Evolutionary conservation across 2,329 filamentous ascomycete genomes (phyloP).

Genomic region (Fusarium mundagurra): DNA sequence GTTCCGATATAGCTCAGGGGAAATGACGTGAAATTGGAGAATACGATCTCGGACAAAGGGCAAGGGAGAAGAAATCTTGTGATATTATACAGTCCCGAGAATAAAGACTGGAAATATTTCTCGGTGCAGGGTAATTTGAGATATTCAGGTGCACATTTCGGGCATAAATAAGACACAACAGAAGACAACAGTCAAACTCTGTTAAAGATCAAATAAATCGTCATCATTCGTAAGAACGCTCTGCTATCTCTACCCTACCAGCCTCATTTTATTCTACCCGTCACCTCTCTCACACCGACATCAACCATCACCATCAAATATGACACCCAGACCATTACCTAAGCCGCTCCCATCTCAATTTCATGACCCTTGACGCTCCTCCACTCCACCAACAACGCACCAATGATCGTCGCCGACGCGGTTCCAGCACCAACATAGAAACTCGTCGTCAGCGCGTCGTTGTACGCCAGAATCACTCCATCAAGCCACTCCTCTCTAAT

Average conservation of each 20-base stretch:
- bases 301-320: not conserved
- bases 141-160: not conserved
- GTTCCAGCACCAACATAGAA: constrained; percentile 57
- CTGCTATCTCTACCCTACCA: not conserved
- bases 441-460: constrained; percentile 53
- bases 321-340: not conserved
- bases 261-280: not conserved
- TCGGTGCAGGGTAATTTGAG: not conserved
- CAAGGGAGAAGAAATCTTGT: accelerated
- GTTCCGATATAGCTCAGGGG: accelerated
- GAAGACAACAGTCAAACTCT: not conserved
- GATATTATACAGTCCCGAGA: accelerated
- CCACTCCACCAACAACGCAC: constrained; percentile 59
- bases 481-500: constrained; percentile 45
- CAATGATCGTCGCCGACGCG: constrained; percentile 55
- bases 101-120: not conserved
- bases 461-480: constrained; percentile 55
- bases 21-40: accelerated
- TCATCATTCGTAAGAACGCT: not conserved
- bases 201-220: not conserved
- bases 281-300: not conserved
- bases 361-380: constrained; percentile 68
- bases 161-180: not conserved
- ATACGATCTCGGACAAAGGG: accelerated
- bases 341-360: constrained; percentile 43